These are phyloP conservation scores for Mycogone perniciosa DNA, from an alignment of 2,329 filamentous ascomycete species.

Conservation along the genomic window DNA sequence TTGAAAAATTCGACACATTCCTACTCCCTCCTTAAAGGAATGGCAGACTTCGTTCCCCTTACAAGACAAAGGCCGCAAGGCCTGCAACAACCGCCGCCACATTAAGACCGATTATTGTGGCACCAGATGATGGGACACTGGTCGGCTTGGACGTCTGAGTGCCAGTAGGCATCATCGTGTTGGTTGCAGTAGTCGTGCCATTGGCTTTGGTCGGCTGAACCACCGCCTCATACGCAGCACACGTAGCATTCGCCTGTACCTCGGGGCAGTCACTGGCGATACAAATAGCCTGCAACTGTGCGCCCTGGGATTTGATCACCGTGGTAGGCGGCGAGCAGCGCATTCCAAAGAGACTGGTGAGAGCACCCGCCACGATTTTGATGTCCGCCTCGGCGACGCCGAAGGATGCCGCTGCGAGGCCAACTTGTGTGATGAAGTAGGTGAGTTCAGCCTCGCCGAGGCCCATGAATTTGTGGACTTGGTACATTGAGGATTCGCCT, in stretches of 20 bases:
- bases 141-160: conserved; percentile 8
- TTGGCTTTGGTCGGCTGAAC: conserved; percentile 10
- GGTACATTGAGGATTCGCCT: conserved; percentile 41
- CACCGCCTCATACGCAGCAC: conserved; percentile 35
- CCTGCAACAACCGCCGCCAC: conserved; percentile 23
- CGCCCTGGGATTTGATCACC: conserved; percentile 38
- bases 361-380: conserved; percentile 38
- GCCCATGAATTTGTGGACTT: conserved; percentile 55
- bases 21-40: too few relatives aligned
- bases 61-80: conserved; percentile 24
- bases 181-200: conserved; percentile 11
- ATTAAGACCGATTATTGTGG: conserved; percentile 21
- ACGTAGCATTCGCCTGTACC: conserved; percentile 36
- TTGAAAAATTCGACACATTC: too few relatives aligned
- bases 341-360: conserved; percentile 45
- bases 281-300: conserved; percentile 51
- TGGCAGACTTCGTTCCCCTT: neutral
- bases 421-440: conserved; percentile 57
- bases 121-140: conserved; percentile 17
- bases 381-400: conserved; percentile 51
- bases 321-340: conserved; percentile 42
- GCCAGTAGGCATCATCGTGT: neutral
- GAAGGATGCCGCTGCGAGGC: conserved; percentile 49
- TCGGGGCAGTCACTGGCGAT: conserved; percentile 42
- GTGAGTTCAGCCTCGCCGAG: conserved; percentile 44